Base-by-base conservation (phyloP, 257 asterid species). In the Asclepias syriaca region DNA sequence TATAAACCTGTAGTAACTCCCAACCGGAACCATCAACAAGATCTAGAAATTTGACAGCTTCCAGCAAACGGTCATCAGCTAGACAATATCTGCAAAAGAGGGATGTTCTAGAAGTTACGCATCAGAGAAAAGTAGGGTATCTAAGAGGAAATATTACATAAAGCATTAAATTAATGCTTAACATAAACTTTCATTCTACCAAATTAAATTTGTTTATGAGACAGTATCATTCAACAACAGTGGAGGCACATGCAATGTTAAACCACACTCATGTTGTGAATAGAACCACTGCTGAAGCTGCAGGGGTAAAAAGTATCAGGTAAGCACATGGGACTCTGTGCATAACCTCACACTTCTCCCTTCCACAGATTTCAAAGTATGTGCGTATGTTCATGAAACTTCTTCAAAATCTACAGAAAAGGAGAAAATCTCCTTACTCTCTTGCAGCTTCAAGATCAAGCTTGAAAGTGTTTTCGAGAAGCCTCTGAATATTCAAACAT, bases 1-100 rank as follows among this genome's bases (percentile, higher is more conserved):
- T 51, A 69, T 60, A 72, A 77, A 93, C 98, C 97, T 91, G 97
- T 43, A 91, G 90, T 66, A 93, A 78, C 83, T 89, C 96, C 98
- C 97, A 93, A 16, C 97, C 98, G 24, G 97, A 93, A 74, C 90
- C 88, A 66, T 72, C 69, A 16, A 90, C 93, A 37, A 85, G 85
- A 80, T 93, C 98, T 29, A 93, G 86, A 79, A 87, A 93, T 45
- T 84, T 85, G 73, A 93, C 96, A 14, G 92, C 71, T n/a, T 66
- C 71, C 21, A 48, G 3, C 71, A 66, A 22, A 66, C 40, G 71
- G 71, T 66, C 71, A 66, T 66, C 71, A 21, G 71, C 71, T 45
- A 66, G 19, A 66, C 40, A 66, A 45, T 66, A 66, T 90, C 97
- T 43, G 77, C 51, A 72, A 89, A 80, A 21, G 92, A 84, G 29